These are phyloP conservation scores for Yamadazyma friedrichii DNA, from an alignment of 1,139 yeast genomes.

Conservation along the genomic window DNA sequence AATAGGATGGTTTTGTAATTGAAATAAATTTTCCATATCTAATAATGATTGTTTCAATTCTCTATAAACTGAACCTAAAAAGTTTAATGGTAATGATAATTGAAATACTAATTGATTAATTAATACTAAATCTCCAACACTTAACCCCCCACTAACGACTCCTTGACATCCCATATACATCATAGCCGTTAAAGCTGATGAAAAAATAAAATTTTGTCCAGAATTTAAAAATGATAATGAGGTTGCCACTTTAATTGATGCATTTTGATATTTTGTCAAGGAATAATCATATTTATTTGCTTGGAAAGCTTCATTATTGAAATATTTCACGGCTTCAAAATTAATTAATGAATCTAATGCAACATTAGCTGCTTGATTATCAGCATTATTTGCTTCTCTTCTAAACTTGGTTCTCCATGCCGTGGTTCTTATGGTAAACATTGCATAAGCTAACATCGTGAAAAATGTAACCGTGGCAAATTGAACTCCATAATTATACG, in stretches of 20 bases:
- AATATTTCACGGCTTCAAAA: slow-evolving; percentile 91
- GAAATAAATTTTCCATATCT: slow-evolving; percentile 90
- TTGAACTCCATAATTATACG: slow-evolving; percentile 85
- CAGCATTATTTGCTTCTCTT: slow-evolving; percentile 89
- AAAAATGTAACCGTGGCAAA: slow-evolving; percentile 87
- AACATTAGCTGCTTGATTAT: slow-evolving; percentile 89
- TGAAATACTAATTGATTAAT: slow-evolving; percentile 96
- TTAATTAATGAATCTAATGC: slow-evolving; percentile 93
- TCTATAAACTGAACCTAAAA: slow-evolving; percentile 91
- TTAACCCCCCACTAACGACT: slow-evolving; percentile 73
- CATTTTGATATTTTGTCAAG: slow-evolving; percentile 70
- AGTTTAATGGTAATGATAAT: slow-evolving; percentile 89
- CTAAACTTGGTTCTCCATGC: slow-evolving; percentile 96
- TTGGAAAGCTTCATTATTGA: slow-evolving; percentile 84
- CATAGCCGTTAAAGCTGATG: slow-evolving; percentile 91
- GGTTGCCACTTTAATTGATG: slow-evolving; percentile 86
- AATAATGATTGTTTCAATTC: slow-evolving; percentile 89
- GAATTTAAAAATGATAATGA: slow-evolving; percentile 87
- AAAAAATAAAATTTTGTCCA: slow-evolving; percentile 90
- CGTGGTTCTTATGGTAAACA: slow-evolving; percentile 88
- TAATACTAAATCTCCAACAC: slow-evolving; percentile 95
- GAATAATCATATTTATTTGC: slow-evolving; percentile 80
- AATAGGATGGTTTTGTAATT: slow-evolving; percentile 73
- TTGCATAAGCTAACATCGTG: slow-evolving; percentile 85
- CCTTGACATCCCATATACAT: slow-evolving; percentile 99